phyloP scores from a whole-genome alignment of 2,329 filamentous ascomycete genomes.

The Epichloe festucae region DNA sequence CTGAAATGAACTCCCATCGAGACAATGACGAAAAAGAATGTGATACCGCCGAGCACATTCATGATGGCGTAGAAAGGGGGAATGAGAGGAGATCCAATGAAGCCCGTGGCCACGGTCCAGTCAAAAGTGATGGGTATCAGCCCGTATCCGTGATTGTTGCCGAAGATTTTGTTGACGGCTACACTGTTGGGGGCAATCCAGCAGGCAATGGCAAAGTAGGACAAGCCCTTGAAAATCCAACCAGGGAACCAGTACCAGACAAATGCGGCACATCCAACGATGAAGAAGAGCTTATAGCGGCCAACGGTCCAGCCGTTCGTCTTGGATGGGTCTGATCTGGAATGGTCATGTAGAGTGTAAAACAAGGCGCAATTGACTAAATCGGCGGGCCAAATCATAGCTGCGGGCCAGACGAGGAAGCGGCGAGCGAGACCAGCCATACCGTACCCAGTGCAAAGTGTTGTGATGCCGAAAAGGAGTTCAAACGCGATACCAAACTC shows the following conservation, averaged over 20 bases:
- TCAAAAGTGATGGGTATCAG: slow-evolving; percentile 49
- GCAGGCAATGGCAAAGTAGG: slow-evolving; percentile 48
- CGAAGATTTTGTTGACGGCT: slow-evolving; percentile 50
- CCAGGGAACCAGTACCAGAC: slow-evolving; percentile 50
- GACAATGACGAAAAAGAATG: slow-evolving; percentile 41
- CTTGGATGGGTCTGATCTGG: slow-evolving; percentile 32
- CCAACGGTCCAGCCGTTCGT: slow-evolving; percentile 49
- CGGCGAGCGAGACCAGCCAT: slow-evolving; percentile 40
- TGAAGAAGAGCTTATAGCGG: slow-evolving; percentile 51
- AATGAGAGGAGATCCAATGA: slow-evolving; percentile 35
- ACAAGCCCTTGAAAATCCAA: slow-evolving; percentile 49
- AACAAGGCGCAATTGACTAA: slow-evolving; percentile 41
- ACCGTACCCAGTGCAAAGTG: slow-evolving; percentile 44
- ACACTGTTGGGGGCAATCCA: slow-evolving; percentile 49
- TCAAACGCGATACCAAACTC: slow-evolving; percentile 42
- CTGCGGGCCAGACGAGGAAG: slow-evolving; percentile 40
- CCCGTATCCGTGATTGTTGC: slow-evolving; percentile 43
- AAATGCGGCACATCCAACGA: slow-evolving; percentile 37
- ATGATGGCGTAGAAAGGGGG: slow-evolving; percentile 41
- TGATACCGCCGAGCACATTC: slow-evolving; percentile 39
- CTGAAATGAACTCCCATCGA: slow-evolving; percentile 47
- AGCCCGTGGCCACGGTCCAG: slow-evolving; percentile 35
- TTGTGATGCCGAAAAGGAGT: slow-evolving; percentile 39
- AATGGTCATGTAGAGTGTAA: slow-evolving; percentile 33
- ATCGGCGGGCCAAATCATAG: slow-evolving; percentile 46